Evolutionary conservation across 208 protist genomes (phyloP).

Genomic region (Entamoeba moshkovskii): DNA sequence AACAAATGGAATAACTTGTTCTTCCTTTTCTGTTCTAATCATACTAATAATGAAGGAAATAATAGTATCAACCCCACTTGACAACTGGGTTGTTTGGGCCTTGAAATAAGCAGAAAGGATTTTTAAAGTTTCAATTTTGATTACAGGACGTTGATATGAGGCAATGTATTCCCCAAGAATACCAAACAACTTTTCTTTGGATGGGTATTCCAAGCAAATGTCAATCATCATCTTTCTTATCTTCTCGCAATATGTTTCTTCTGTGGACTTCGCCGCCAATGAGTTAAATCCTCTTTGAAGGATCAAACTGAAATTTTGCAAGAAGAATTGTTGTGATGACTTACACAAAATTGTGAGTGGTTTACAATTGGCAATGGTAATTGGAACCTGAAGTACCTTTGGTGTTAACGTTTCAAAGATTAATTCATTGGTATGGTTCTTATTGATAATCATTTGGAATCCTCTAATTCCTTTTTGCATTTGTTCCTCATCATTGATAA

Average conservation of each 20-base stretch:
- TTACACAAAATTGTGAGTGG: not conserved
- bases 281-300: not conserved
- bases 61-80: not conserved
- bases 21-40: not conserved
- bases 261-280: not conserved
- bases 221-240: conserved; percentile 1
- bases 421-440: not conserved
- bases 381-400: not conserved
- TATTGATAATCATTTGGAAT: not conserved
- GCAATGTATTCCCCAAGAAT: not conserved
- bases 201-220: not conserved
- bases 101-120: not conserved
- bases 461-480: not conserved
- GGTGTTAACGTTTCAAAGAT: not conserved
- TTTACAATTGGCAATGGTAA: not conserved
- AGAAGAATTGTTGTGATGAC: not conserved
- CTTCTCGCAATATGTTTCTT: not conserved
- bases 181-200: not conserved
- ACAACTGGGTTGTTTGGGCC: not conserved
- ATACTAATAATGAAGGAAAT: not conserved
- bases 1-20: not conserved
- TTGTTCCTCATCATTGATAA: not conserved
- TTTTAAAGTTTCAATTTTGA: not conserved
- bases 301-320: not conserved
- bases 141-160: not conserved